Evolutionary conservation across 2,329 filamentous ascomycete species (phyloP), one percentile per base, ranked within the genome.

Genomic region (Lachnum nothofagi): DNA sequence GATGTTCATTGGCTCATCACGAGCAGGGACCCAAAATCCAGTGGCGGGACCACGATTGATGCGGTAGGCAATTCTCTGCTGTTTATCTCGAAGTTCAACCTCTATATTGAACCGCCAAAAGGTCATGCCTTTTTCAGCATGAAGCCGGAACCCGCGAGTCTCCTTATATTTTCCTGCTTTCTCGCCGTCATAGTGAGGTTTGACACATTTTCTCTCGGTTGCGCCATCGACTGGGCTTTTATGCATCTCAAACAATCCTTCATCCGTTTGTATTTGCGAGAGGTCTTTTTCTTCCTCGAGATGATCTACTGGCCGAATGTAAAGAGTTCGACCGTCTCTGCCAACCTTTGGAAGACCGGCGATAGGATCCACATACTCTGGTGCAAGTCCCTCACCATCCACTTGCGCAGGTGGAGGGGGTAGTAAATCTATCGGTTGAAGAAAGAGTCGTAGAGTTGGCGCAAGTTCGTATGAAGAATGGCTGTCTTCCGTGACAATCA

Each of bases 81-180:
- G 88, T 50, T 75, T 78, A 17, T 82, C 75, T 3, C 79, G 77
- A 14, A 98, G 79, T 68, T 98, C 91, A 43, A 98, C 79, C 67
- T 97, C 91, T 42, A 98, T 78, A 64, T 90, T 95, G 76, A 97
- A 98, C 35, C 90, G 81, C 93, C 93, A 98, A 69, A 98, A 98
- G 0, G 93, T 98, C 53, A 86, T 83, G 35, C 91, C 91, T 51
- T 86, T 79, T 65, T 95, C 93, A 1, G 82, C 77, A 62, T 96
- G 91, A 10, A 98, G 77, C 19, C 89, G 82, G 60, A 88, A 82
- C 1, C 88, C 93, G 51, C 82, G 77, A 5, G 96, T 80, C 61
- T 96, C 91, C 61, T 85, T 88, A 65, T 87, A 90, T 65, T 88
- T 87, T 41, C 84, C 86, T 4, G 82, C 71, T 59, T 82, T 87